Evolutionary conservation across 2,329 filamentous ascomycete species (phyloP).

Genomic region (Trichoderma polysporum): DNA sequence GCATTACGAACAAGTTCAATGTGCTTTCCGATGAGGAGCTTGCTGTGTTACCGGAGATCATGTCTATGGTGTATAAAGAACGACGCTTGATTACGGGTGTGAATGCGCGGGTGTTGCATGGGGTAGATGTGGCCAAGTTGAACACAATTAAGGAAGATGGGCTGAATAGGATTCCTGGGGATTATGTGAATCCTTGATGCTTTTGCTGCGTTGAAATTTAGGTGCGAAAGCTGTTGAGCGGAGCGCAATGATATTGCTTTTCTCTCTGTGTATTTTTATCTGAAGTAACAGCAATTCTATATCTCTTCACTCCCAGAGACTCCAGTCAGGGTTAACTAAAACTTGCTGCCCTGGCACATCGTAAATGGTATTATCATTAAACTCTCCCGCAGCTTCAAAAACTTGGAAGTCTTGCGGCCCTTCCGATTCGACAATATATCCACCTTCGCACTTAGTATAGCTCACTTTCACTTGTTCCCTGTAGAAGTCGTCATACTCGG

Average conservation of each 20-base stretch:
- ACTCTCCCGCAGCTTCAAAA: not conserved
- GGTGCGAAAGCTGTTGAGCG: not conserved
- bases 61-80: conserved; percentile 26
- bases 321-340: conserved; percentile 5
- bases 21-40: conserved; percentile 38
- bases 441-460: conserved; percentile 54
- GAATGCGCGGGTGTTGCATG: conserved; percentile 42
- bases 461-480: conserved; percentile 47
- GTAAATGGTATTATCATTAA: not conserved
- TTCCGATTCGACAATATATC: conserved; percentile 54
- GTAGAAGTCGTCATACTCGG: conserved; percentile 52
- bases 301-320: not conserved
- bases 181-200: conserved; percentile 44
- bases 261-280: not conserved
- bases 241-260: not conserved
- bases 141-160: conserved; percentile 28
- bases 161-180: conserved; percentile 29
- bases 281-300: not conserved
- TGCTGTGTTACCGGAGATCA: conserved; percentile 33
- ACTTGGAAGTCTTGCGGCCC: conserved; percentile 43
- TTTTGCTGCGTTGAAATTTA: not conserved
- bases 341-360: not conserved
- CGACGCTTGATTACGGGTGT: conserved; percentile 31
- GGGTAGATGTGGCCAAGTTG: conserved; percentile 36
- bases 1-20: conserved; percentile 37